Evolutionary conservation across 2,329 filamentous ascomycete genomes (phyloP).

Genomic region (Cylindrodendrum hubeiense): DNA sequence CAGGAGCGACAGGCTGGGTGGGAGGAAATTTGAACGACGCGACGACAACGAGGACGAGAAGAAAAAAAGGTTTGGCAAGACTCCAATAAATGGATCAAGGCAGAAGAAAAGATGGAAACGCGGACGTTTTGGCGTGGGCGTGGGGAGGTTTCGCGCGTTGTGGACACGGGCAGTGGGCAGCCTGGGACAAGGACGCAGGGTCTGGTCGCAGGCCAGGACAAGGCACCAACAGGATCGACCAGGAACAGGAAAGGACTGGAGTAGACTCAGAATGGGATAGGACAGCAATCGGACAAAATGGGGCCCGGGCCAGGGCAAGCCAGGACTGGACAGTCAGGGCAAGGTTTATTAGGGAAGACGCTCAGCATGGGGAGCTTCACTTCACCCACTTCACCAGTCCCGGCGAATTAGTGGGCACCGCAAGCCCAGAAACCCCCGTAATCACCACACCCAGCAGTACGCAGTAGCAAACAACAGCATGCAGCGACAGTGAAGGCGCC

Average conservation of each 20-base stretch:
- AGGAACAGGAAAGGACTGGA: conserved; percentile 23
- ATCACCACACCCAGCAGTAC: neutral
- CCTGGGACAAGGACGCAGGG: conserved; percentile 34
- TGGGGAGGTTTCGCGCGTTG: conserved; percentile 26
- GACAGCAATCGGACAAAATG: conserved; percentile 16
- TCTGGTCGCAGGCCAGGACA: conserved; percentile 40
- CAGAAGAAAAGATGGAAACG: conserved; percentile 29
- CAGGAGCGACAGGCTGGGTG: conserved; percentile 44
- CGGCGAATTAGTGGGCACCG: neutral
- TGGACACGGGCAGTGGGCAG: conserved; percentile 31
- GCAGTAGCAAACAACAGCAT: neutral
- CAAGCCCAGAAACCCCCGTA: neutral
- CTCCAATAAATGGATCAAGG: neutral
- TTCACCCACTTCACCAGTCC: conserved; percentile 6
- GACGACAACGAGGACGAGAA: conserved; percentile 22
- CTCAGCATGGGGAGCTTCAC: conserved; percentile 7
- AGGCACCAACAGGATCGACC: conserved; percentile 19
- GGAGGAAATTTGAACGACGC: conserved; percentile 33
- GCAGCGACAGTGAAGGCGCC: no score
- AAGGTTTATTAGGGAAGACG: conserved; percentile 22
- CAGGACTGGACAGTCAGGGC: conserved; percentile 14
- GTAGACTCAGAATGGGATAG: conserved; percentile 16
- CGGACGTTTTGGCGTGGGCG: conserved; percentile 35
- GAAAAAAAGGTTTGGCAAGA: conserved; percentile 26
- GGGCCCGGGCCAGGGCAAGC: conserved; percentile 16